Base-by-base conservation (phyloP, 208 protist species). In the Leishmania arabica region DNA sequence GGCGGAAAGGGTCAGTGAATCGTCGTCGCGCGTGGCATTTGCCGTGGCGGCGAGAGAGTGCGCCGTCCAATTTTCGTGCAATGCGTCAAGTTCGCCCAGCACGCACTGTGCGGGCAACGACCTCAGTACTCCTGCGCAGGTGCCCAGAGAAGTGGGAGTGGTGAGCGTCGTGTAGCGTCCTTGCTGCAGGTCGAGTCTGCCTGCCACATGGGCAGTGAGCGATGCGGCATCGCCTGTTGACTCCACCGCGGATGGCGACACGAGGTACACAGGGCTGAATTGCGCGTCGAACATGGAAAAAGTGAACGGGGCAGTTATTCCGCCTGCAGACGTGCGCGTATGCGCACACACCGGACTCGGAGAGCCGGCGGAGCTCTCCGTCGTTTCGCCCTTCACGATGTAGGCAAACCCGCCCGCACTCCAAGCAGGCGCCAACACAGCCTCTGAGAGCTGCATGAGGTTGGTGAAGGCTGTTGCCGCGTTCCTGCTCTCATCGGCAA, bases 401-500 rank as follows among this genome's bases (percentile, higher is more conserved):
- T 85, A 85, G 21, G 82, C 77, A 31, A 70, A 82, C 0, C 82
- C 82, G 3, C 82, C 82, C 17, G 71, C 49, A 47, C 82, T 45
- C 82, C 82, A 85, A 2, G 60, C 82, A 72, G 82, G 82, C 11
- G 82, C 82, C 42, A 85, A 49, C 24, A 85, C 82, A 9, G 82
- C 82, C 58, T 85, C 82, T 9, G 82, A 75, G 17, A 85, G 45
- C 53, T 85, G 82, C 2, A 79, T 47, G 19, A 85, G 42, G 45
- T 82, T 62, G 8, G 74, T 37, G 21, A 68, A 58, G 6, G 56
- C 6, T 31, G 21, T 11, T 51, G 49, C 37, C 9, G 13, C 49
- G 15, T 7, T n/a, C 53, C 21, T 42, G 31, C 49, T 6, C 15
- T 79, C 65, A 34, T 56, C 68, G 24, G 54, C 40, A 40, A 51